Conservation (phyloP, 768 basidiomycete genomes). For the Tylopilus intermedius region DNA sequence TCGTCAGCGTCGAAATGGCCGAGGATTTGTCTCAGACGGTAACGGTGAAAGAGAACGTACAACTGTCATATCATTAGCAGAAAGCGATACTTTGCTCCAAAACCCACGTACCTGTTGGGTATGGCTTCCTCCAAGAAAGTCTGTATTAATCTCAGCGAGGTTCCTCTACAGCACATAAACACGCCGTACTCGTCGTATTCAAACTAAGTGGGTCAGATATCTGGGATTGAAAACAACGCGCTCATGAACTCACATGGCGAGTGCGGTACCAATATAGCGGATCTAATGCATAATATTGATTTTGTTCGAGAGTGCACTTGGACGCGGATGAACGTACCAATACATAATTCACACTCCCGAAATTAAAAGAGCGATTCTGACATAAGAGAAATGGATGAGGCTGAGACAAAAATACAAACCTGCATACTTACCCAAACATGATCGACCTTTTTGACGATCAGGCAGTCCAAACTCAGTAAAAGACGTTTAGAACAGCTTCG, state of each 20-base stretch:
- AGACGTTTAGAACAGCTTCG: neutral
- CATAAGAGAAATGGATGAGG: neutral
- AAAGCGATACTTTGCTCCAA: neutral
- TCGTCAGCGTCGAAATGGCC: neutral
- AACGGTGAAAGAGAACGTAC: conserved; percentile 5
- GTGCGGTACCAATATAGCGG: conserved; percentile 20
- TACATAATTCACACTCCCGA: conserved; percentile 18
- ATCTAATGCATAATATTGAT: conserved; percentile 7
- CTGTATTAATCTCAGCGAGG: neutral
- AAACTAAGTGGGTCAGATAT: conserved; percentile 1
- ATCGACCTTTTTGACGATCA: conserved; percentile 8
- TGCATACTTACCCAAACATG: conserved; percentile 16
- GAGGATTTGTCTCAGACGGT: neutral
- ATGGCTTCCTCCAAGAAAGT: conserved; percentile 10
- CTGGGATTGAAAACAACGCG: neutral
- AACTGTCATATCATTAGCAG: conserved; percentile 10
- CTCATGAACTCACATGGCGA: conserved; percentile 14
- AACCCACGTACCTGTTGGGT: conserved; percentile 6
- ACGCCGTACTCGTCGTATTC: conserved; percentile 8
- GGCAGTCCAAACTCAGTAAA: neutral
- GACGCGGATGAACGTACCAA: conserved; percentile 13
- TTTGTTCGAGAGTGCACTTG: too few species aligned
- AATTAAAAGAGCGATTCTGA: conserved; percentile 6
- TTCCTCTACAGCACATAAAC: neutral
- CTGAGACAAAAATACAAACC: neutral